Conservation (phyloP, 75 land plant species). For the Selaginella tamariscina region DNA sequence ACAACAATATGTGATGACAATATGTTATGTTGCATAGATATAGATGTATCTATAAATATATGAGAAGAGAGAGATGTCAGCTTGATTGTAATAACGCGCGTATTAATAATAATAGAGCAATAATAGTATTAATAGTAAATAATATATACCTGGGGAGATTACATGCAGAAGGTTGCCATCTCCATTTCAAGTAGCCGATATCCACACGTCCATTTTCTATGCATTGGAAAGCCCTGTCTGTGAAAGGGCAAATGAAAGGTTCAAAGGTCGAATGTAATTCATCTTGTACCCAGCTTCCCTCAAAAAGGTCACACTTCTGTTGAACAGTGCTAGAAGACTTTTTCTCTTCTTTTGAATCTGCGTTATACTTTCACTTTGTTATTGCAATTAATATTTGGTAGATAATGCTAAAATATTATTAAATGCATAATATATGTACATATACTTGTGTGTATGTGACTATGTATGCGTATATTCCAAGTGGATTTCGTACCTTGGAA, state of each 20-base stretch:
- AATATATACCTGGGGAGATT: conserved; percentile 39
- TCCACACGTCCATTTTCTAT: conserved; percentile 50
- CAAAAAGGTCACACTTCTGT: conserved; percentile 33
- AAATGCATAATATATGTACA: too few relatives aligned
- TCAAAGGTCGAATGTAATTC: conserved; percentile 49
- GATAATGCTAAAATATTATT: too few relatives aligned
- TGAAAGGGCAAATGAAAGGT: conserved; percentile 36
- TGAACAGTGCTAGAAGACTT: too few relatives aligned
- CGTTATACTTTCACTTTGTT: too few relatives aligned
- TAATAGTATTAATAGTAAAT: not conserved
- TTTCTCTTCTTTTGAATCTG: too few relatives aligned
- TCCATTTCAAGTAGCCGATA: conserved; percentile 52
- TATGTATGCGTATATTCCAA: too few relatives aligned
- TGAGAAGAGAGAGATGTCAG: not conserved
- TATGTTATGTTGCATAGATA: too few relatives aligned
- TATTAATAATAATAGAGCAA: not conserved
- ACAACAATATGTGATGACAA: not conserved
- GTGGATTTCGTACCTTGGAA: too few relatives aligned
- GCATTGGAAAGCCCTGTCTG: conserved; percentile 59
- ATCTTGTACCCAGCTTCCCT: conserved; percentile 60
- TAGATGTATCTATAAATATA: too few relatives aligned
- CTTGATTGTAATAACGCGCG: not conserved
- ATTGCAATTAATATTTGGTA: too few relatives aligned
- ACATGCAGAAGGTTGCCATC: conserved; percentile 60
- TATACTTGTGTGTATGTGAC: too few relatives aligned